Evolutionary conservation across 495 filamentous ascomycete species (phyloP).

Genomic region (Staphylotrichum longicolle): DNA sequence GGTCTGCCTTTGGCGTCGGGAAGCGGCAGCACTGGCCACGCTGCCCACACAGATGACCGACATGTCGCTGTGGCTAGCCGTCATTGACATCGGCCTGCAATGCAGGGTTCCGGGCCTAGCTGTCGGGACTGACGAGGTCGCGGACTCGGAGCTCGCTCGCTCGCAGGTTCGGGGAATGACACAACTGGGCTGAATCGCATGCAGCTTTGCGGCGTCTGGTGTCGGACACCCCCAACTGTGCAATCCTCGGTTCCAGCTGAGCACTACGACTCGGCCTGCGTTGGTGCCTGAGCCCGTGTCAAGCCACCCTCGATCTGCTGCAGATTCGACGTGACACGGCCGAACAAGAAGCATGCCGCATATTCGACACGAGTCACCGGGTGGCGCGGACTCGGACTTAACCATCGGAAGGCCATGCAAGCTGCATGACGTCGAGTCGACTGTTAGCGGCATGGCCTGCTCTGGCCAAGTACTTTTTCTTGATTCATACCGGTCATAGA

Average conservation of each 20-base stretch:
- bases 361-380: not conserved
- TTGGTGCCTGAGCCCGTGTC: constrained; percentile 7
- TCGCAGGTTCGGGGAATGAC: too few species aligned
- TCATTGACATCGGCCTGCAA: constrained; percentile 6
- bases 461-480: not conserved
- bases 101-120: not conserved
- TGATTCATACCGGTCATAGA: constrained; percentile 3
- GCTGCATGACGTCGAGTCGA: not conserved
- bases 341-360: not conserved
- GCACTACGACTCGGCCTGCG: not conserved
- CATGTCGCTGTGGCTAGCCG: constrained; percentile 22
- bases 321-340: constrained; percentile 4
- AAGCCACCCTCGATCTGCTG: constrained; percentile 2
- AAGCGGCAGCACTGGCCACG: constrained; percentile 8
- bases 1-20: not conserved
- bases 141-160: not conserved
- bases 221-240: not conserved
- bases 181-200: not conserved
- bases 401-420: not conserved
- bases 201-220: too few species aligned
- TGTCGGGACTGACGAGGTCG: not conserved
- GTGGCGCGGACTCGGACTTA: not conserved
- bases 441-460: too few species aligned
- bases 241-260: not conserved
- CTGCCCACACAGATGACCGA: constrained; percentile 22